Conservation (phyloP, 345 rosid genomes). For the Erysimum cheiranthoides region DNA sequence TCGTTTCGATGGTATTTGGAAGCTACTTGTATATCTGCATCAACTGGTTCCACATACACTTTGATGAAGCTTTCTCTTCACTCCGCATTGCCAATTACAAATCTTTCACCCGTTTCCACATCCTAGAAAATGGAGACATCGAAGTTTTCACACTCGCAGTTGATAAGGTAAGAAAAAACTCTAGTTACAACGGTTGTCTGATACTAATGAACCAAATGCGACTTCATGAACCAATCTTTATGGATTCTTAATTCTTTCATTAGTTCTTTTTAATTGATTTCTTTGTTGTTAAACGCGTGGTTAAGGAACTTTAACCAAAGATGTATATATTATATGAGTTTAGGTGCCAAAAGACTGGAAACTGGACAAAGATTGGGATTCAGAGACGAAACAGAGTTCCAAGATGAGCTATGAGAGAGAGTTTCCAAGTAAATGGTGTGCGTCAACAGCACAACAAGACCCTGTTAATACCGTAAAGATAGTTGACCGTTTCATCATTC, state of each 20-base stretch:
- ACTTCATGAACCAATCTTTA: background rate
- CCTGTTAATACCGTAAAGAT: conserved; percentile 73
- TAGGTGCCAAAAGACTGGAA: conserved; percentile 98
- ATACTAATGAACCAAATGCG: background rate
- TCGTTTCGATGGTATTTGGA: conserved; percentile 93
- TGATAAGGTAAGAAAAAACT: conserved; percentile 69
- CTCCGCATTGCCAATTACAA: conserved; percentile 98
- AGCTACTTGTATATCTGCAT: conserved; percentile 96
- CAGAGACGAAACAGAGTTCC: conserved; percentile 59
- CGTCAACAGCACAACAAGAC: conserved; percentile 61
- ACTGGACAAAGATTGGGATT: conserved; percentile 81
- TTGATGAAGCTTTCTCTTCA: conserved; percentile 98
- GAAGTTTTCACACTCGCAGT: conserved; percentile 96
- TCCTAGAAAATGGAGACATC: conserved; percentile 69
- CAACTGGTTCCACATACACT: conserved; percentile 97
- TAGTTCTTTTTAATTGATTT: conserved; percentile 9
- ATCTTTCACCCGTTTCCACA: conserved; percentile 89
- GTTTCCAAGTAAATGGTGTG: conserved; percentile 90
- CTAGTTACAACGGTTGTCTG: background rate
- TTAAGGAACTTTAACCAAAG: conserved; percentile 15
- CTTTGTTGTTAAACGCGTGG: background rate
- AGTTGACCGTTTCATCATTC: conserved; percentile 73
- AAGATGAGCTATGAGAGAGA: conserved; percentile 64
- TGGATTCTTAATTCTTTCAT: conserved; percentile 12
- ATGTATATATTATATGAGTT: conserved; percentile 13